Conservation (phyloP, 306 rosid species). For the Malus domestica region ASM211411v1 NC_041803.1:775501-776000, state of each 20-base stretch:
- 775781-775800: slow-evolving; percentile 33
- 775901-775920: slow-evolving; percentile 18
- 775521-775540: slow-evolving; percentile 45
- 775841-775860: slow-evolving; percentile 7
- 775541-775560: slow-evolving; percentile 48
- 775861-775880: slow-evolving; percentile 21
- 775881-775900: slow-evolving; percentile 28
- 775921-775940: slow-evolving; percentile 16
- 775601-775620: slow-evolving; percentile 14
- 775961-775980: slow-evolving; percentile 25
- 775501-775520: slow-evolving; percentile 33
- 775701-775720: slow-evolving; percentile 20
- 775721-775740: slow-evolving; percentile 12
- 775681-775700: slow-evolving; percentile 25
- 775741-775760: slow-evolving; percentile 25
- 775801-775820: slow-evolving; percentile 32
- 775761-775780: slow-evolving; percentile 33
- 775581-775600: slow-evolving; percentile 38
- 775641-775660: slow-evolving; percentile 23
- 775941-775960: slow-evolving; percentile 30
- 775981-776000: slow-evolving; percentile 23
- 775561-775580: slow-evolving; percentile 46
- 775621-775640: slow-evolving; percentile 26
- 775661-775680: slow-evolving; percentile 33
- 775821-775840: slow-evolving; percentile 36